Base-by-base conservation (phyloP, 495 filamentous ascomycete genomes). In the Penicillium tannophilum region DNA sequence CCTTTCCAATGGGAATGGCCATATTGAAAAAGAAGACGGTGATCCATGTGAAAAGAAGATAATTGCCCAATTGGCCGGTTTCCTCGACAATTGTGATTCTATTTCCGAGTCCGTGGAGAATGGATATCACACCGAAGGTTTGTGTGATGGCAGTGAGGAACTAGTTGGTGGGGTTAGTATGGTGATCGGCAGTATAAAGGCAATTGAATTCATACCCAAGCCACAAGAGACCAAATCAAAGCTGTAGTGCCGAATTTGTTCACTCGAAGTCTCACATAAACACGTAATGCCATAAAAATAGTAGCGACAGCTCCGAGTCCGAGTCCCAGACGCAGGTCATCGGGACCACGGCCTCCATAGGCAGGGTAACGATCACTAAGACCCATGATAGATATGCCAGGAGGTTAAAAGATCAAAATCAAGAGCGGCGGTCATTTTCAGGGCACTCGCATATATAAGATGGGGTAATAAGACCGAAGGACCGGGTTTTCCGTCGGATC, bases 11-110 rank as follows among this genome's bases (percentile, higher is more conserved):
- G 0, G 65, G 65, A 54, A 68, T 68, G 3, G 63, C 65, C 23
- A 68, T 44, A 48, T 68, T 68, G 55, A 68, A 68, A 41, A 68
- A 68, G 51, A 68, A 68, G 7, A 68, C 65, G 6, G 65, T 68
- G 26, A 66, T 61, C 65, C 65, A 68, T 26, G 65, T 68, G 45
- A 63, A 68, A 7, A 68, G 53, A 31, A 68, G 63, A 35, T 63
- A 68, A 26, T 68, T 63, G 45, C 53, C 51, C 30, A 68, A 36
- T 51, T 68, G 52, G 23, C 63, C 63, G 5, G 42, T 52, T 45
- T 59, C 52, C 16, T 43, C 28, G 19, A 68, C 58, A 28, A 59
- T n/a, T 2, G 49, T 52, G 19, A 68, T 63, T 19, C 59, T 55
- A 41, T 68, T 68, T 20, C 65, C 65, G 6, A 68, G 63, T 17